A percentile compares a stretch with the other conserved stretches of the same genome.
Conservation (phyloP, 2,329 filamentous ascomycete genomes). For the Metarhizium sp. region DNA sequence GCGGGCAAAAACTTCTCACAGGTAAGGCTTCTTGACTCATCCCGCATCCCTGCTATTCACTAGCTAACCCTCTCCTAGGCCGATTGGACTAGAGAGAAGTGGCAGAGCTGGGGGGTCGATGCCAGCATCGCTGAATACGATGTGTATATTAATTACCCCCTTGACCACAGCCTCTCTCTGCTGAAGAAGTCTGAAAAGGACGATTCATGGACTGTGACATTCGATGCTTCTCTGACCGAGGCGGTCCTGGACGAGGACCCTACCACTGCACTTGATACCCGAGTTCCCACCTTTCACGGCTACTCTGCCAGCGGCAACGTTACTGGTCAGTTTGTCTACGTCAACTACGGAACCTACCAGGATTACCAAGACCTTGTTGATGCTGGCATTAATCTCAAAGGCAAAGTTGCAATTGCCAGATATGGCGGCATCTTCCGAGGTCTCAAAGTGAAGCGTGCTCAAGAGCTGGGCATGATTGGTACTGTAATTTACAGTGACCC, state of each 20-base stretch:
- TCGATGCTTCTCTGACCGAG: conserved; percentile 73
- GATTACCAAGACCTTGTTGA: conserved; percentile 77
- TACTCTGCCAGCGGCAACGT: conserved; percentile 91
- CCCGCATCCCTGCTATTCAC: neutral
- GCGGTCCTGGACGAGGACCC: conserved; percentile 76
- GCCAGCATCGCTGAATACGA: conserved; percentile 61
- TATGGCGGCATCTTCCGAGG: conserved; percentile 85
- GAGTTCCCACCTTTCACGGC: conserved; percentile 86
- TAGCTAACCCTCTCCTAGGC: conserved; percentile 33
- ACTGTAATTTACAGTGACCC: conserved; percentile 79
- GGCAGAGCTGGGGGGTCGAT: conserved; percentile 62
- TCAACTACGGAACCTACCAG: conserved; percentile 80
- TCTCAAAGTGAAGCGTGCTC: conserved; percentile 84
- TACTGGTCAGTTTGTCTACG: conserved; percentile 77
- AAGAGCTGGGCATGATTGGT: conserved; percentile 86
- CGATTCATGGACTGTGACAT: conserved; percentile 52
- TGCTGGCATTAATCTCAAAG: conserved; percentile 65
- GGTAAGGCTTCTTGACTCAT: conserved; percentile 19
- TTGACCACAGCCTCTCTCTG: conserved; percentile 59
- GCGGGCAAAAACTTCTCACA: conserved; percentile 71
- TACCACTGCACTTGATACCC: conserved; percentile 60
- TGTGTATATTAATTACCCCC: conserved; percentile 68
- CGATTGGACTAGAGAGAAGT: conserved; percentile 64
- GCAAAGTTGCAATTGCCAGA: conserved; percentile 79
- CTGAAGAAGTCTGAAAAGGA: conserved; percentile 35